Evolutionary conservation across 257 asterid genomes (phyloP), one percentile per base, ranked within the genome.

Genomic region (Solanum pinnatisectum): DNA sequence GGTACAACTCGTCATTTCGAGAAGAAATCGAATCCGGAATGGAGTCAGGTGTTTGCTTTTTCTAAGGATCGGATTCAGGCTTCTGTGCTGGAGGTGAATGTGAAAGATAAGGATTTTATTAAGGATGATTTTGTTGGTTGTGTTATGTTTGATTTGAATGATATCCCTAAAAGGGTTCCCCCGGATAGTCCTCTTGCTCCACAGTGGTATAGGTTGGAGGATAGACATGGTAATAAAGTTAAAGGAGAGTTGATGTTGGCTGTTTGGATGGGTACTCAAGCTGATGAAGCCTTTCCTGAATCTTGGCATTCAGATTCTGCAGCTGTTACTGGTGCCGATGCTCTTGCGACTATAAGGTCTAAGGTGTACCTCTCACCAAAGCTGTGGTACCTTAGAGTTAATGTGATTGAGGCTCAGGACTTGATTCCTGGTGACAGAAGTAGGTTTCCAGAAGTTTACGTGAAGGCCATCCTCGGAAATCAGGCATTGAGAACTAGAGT

Each of bases 211-310:
- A 87, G 94, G 82, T 85, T 95, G 93, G 95, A 92, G 90, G 96
- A 92, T 46, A 77, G 94, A 77, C 90, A 89, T 90, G 91, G 88
- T 35, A 93, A 94, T 15, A 94, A 92, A 92, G 92, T 93, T 0
- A 91, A 72, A 56, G 98, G 97, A 2, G 97, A 95, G 91, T 87
- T 95, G 25, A 94, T 93, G 98, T 84, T 95, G 89, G 98, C 98
- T 40, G 96, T 93, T 87, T 95, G 98, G 98, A 94, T 93, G 97
- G 98, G 98, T 37, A 93, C 94, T 36, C 98, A 95, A 78, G 95
- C 96, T 39, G 97, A 94, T 22, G 96, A 95, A 90, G 96, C 95
- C 1, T 95, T 95, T 88, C 95, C 98, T 0, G 98, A 94, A 84
- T 95, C 97, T 0, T 94, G 95, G 96, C 96, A 91, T 87, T 94